These are phyloP conservation scores for Neonothopanus nambi DNA, from an alignment of 1,284 basidiomycete species.

Conservation along the genomic window DNA sequence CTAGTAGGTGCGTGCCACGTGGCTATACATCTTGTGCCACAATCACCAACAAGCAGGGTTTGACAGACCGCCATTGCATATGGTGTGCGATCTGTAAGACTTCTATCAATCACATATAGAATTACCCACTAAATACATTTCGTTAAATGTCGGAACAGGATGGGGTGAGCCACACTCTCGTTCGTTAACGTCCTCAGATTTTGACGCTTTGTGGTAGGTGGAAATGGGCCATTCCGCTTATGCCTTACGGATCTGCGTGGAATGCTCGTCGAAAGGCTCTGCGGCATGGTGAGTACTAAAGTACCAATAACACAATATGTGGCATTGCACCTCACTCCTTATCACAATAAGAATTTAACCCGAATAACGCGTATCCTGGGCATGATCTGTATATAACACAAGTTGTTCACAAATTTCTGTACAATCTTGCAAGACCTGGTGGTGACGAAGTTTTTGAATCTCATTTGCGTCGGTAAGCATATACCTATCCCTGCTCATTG, in stretches of 20 bases:
- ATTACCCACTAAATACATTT: background rate
- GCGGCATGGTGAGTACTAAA: background rate
- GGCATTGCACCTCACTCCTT: background rate
- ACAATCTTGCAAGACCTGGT: background rate
- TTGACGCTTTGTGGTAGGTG: background rate
- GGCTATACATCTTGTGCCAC: background rate
- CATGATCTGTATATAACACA: background rate
- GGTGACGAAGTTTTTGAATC: background rate
- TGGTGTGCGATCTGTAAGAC: slow-evolving; percentile 4
- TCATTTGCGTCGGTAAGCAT: slow-evolving; percentile 2
- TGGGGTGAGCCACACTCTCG: background rate
- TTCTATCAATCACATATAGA: background rate
- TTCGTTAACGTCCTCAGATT: background rate
- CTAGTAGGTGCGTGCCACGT: slow-evolving; percentile 1
- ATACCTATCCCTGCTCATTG: background rate
- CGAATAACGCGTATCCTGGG: background rate
- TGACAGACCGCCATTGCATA: background rate
- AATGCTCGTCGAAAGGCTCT: slow-evolving; percentile 3
- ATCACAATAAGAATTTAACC: slow-evolving; percentile 1
- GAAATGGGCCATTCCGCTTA: slow-evolving; percentile 5
- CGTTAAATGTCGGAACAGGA: too few species aligned
- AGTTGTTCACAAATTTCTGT: background rate
- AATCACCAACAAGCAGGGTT: background rate
- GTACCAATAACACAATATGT: too few species aligned
- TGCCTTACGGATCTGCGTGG: slow-evolving; percentile 11